Conservation (phyloP, 352 stramenopile genomes). For the Pythium periplocum region DNA sequence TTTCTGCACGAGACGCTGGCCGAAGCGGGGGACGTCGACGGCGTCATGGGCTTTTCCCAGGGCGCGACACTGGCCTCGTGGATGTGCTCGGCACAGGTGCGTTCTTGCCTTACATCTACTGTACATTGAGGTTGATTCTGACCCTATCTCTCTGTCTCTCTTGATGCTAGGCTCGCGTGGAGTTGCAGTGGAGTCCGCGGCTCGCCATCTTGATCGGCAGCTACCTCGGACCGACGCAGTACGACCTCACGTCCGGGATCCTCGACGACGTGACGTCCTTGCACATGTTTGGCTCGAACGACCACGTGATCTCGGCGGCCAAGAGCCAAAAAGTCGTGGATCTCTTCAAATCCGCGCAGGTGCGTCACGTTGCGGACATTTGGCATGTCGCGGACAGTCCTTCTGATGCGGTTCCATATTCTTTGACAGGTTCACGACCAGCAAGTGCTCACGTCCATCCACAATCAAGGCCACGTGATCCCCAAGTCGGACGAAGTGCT, state of each 20-base stretch:
- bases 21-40: constrained; percentile 60
- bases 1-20: constrained; percentile 56
- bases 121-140: background rate
- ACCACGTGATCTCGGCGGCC: constrained; percentile 67
- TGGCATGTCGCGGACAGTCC: too few relatives aligned
- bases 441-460: constrained; percentile 50
- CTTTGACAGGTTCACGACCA: constrained; percentile 24
- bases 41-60: constrained; percentile 81
- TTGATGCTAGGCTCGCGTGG: constrained; percentile 26
- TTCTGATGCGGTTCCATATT: too few relatives aligned
- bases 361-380: constrained; percentile 5
- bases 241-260: constrained; percentile 45
- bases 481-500: constrained; percentile 63
- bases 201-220: constrained; percentile 70
- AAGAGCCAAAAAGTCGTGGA: constrained; percentile 70
- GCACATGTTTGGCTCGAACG: constrained; percentile 74
- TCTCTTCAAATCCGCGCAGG: constrained; percentile 51
- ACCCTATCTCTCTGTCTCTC: background rate
- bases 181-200: constrained; percentile 66
- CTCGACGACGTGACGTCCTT: constrained; percentile 49
- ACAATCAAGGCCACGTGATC: constrained; percentile 76
- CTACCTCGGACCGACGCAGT: constrained; percentile 62
- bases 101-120: background rate
- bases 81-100: constrained; percentile 64
- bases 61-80: constrained; percentile 71